Percentiles rank a stretch among this genome's conserved stretches.
These are phyloP conservation scores for Pseudocercospora vitis DNA, from an alignment of 2,329 filamentous ascomycete species.

Conservation along the genomic window DNA sequence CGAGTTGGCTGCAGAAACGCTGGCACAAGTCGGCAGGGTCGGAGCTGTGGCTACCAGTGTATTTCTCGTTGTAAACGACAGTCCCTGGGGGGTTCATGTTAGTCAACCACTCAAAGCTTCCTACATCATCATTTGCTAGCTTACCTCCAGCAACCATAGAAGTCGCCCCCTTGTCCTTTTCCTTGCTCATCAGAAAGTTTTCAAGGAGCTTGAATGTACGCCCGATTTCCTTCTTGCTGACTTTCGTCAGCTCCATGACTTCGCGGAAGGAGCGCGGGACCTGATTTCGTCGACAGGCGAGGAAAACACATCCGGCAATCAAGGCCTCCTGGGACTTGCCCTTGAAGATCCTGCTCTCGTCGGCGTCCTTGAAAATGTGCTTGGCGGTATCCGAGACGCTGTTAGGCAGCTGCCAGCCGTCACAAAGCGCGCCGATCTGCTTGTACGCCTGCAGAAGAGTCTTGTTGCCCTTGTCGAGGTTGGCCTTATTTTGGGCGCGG, in stretches of 20 bases:
- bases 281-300: conserved; percentile 86
- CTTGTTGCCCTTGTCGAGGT: conserved; percentile 80
- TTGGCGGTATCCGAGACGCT: conserved; percentile 87
- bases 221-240: conserved; percentile 96
- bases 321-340: conserved; percentile 92
- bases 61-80: conserved; percentile 32
- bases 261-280: conserved; percentile 90
- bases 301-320: conserved; percentile 95
- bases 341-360: conserved; percentile 91
- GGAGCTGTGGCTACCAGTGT: conserved; percentile 34
- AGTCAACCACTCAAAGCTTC: conserved; percentile 19
- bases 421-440: conserved; percentile 83
- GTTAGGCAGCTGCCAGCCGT: conserved; percentile 77
- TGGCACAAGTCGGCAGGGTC: conserved; percentile 63
- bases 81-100: conserved; percentile 26
- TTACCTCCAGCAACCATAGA: conserved; percentile 52
- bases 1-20: conserved; percentile 84
- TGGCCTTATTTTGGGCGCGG: conserved; percentile 78
- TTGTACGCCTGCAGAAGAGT: conserved; percentile 77
- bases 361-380: conserved; percentile 90
- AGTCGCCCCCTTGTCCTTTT: conserved; percentile 52
- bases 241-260: conserved; percentile 88
- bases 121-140: conserved; percentile 23
- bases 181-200: conserved; percentile 76
- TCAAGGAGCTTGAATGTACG: conserved; percentile 92